Evolutionary conservation across 345 rosid species (phyloP).

Genomic region (Boechera stricta): DNA sequence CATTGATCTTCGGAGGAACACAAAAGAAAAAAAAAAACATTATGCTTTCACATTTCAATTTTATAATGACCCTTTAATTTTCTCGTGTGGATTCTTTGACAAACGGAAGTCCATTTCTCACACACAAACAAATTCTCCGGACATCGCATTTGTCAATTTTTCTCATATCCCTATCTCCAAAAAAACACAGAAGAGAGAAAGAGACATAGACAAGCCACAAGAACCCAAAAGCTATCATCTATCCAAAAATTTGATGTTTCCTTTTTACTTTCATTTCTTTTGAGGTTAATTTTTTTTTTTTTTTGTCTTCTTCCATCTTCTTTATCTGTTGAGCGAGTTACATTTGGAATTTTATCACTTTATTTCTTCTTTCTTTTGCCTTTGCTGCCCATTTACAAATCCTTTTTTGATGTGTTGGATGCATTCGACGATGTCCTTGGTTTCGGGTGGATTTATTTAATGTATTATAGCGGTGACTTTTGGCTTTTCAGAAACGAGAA

Average conservation of each 20-base stretch:
- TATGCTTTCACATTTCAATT: conserved; percentile 27
- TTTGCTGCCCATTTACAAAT: conserved; percentile 28
- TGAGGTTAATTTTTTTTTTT: conserved; percentile 47
- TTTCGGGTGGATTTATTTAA: conserved; percentile 19
- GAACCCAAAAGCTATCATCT: conserved; percentile 53
- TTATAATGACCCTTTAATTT: neutral
- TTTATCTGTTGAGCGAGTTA: conserved; percentile 41
- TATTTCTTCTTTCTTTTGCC: conserved; percentile 24
- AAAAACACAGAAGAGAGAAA: conserved; percentile 16
- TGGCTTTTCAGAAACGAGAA: conserved; percentile 32
- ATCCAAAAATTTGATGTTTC: conserved; percentile 53
- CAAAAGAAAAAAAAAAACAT: neutral
- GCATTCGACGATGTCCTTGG: conserved; percentile 41
- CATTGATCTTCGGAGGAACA: conserved; percentile 32
- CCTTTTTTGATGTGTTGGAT: conserved; percentile 44
- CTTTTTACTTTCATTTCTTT: conserved; percentile 68
- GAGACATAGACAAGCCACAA: conserved; percentile 51
- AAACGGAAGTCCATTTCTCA: conserved; percentile 39
- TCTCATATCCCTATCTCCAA: neutral
- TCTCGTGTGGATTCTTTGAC: conserved; percentile 43
- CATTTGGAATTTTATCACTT: conserved; percentile 44
- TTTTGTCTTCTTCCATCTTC: conserved; percentile 33
- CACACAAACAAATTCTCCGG: conserved; percentile 35
- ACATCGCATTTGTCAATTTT: conserved; percentile 35
- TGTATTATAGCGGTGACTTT: conserved; percentile 4